Evolutionary conservation across 108 stramenopile species (phyloP), one percentile per base, ranked within the genome.

Genomic region (Skeletonema menzelii): DNA sequence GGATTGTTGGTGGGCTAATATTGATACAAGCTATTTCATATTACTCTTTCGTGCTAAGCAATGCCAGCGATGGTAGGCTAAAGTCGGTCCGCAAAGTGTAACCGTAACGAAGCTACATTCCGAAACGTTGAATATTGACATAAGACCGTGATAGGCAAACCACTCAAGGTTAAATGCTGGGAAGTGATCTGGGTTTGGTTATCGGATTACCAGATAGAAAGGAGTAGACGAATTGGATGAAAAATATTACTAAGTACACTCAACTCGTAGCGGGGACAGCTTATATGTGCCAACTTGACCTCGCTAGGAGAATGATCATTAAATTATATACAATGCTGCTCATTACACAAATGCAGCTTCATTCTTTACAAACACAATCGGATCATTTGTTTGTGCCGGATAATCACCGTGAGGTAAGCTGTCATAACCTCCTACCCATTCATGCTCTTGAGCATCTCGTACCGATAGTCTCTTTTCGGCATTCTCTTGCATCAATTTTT

Each of bases 391-490:
- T 22, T 66, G 55, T 8, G 85, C 77, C 8, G 85, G 85, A 58
- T 75, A 46, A 65, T 93, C 91, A 26, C 91, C 91, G 26, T 87
- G 85, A 20, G 83, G 79, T 22, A 88, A 72, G 15, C 49, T 32
- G 67, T 82, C 73, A 31, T 73, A 80, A 17, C 91, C 91, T 46
- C 76, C 76, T 32, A 93, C 87, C 79, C 83, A 93, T 46, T 85
- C 85, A 64, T 93, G 85, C 35, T 78, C 64, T 56, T 93, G 91
- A 6, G 91, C 91, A 34, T 88, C 86, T 27, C 91, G 87, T 40
- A 93, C 86, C 27, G 89, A 90, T 56, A 90, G 73, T 8, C 91
- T 86, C 46, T 88, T 76, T 32, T 84, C 83, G 5, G 87, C 82
- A 44, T 84, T 84, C 27, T 61, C 55, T 59, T 82, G 73, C 44